Conservation (phyloP, 805 yeast species). For the Priceomyces melissophilus region DNA sequence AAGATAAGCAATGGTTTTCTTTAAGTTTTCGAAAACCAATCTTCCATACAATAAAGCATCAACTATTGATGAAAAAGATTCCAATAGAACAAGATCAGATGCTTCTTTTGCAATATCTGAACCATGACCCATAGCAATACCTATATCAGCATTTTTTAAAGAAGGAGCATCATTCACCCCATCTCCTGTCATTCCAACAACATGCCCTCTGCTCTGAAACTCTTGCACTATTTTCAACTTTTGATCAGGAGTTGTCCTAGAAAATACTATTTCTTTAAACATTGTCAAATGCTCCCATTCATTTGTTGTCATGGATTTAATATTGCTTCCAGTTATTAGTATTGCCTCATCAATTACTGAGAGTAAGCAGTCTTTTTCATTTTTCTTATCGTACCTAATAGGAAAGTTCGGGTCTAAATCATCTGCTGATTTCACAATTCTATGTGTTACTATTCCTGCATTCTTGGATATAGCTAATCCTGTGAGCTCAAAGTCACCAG, state of each 20-base stretch:
- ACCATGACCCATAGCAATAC: slow-evolving; percentile 19
- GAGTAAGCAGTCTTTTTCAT: slow-evolving; percentile 1
- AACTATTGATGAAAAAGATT: slow-evolving; percentile 23
- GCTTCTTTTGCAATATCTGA: slow-evolving; percentile 38
- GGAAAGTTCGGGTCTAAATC: slow-evolving; percentile 14
- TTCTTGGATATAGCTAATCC: slow-evolving; percentile 46
- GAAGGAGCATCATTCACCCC: slow-evolving; percentile 37
- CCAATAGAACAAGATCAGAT: slow-evolving; percentile 28
- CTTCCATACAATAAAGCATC: slow-evolving; percentile 41
- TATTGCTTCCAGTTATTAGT: slow-evolving; percentile 31
- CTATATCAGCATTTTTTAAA: slow-evolving; percentile 32
- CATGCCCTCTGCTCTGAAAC: slow-evolving; percentile 31
- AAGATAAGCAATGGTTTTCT: slow-evolving; percentile 44
- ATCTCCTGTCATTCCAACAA: slow-evolving; percentile 37
- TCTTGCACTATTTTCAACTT: slow-evolving; percentile 47
- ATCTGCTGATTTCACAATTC: slow-evolving; percentile 16
- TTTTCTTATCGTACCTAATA: slow-evolving; percentile 5
- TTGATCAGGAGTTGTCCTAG: slow-evolving; percentile 47
- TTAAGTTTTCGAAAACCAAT: slow-evolving; percentile 47
- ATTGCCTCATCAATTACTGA: slow-evolving; percentile 23
- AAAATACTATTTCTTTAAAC: slow-evolving; percentile 25
- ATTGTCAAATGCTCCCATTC: slow-evolving; percentile 41
- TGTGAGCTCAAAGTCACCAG: slow-evolving; percentile 54
- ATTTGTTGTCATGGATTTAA: slow-evolving; percentile 27
- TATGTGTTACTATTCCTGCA: slow-evolving; percentile 31